Evolutionary conservation across 1,284 basidiomycete species (phyloP).

Genomic region (Takashimella koratensis): DNA sequence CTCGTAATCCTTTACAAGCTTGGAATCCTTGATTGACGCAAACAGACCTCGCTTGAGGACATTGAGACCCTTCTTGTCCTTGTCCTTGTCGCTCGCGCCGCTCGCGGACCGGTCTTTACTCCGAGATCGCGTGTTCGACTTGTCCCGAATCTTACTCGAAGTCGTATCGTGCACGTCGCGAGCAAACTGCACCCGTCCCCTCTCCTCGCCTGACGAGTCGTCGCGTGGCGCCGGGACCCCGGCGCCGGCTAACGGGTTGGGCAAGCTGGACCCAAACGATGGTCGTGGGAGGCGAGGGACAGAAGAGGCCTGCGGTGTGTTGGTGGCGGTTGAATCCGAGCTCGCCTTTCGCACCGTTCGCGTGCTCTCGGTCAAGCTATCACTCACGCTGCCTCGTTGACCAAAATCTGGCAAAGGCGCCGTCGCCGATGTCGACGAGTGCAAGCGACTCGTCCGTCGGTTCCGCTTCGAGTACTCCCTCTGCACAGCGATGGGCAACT

Average conservation of each 20-base stretch:
- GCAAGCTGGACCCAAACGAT: neutral
- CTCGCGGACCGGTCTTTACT: neutral
- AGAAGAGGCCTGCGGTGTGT: neutral
- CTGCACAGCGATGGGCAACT: slow-evolving; percentile 20
- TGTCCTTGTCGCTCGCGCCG: slow-evolving; percentile 5
- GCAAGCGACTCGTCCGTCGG: neutral
- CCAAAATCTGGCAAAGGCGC: neutral
- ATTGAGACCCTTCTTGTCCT: slow-evolving; percentile 6
- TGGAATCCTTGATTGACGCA: slow-evolving; percentile 26
- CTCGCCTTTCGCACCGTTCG: slow-evolving; percentile 9
- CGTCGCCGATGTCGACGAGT: neutral
- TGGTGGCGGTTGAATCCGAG: slow-evolving; percentile 13
- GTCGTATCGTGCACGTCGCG: neutral
- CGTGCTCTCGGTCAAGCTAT: neutral
- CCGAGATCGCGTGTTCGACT: neutral
- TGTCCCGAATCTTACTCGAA: neutral
- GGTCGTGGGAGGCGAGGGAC: neutral
- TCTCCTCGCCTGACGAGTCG: slow-evolving; percentile 1
- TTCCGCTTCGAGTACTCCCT: slow-evolving; percentile 6
- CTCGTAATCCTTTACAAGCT: slow-evolving; percentile 23
- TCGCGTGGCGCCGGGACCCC: neutral
- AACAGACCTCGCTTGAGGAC: slow-evolving; percentile 42
- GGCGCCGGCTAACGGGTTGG: neutral
- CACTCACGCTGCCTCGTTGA: neutral
- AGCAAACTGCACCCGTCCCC: neutral